Evolutionary conservation across 2,329 filamentous ascomycete genomes (phyloP), one percentile per base, ranked within the genome.

Genomic region (Pseudonectria foliicola): DNA sequence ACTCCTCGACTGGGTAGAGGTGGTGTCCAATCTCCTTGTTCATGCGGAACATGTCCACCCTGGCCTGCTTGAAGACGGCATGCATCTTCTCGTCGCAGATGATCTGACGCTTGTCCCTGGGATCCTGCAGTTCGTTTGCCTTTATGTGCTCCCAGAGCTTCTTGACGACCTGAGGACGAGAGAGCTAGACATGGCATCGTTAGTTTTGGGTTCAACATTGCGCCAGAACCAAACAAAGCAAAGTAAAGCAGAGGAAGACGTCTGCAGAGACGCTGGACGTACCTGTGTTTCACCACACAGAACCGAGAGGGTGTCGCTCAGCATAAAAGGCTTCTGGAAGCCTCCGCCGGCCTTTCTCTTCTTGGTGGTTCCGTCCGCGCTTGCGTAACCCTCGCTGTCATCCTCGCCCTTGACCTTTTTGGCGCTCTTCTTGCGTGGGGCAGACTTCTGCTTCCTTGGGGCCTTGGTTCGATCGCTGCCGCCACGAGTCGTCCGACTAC

Each of bases 1-100:
- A 56, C 38, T 61, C 78, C 59, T 92, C 87, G 31, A 85, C 73
- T 3, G 83, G 85, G 56, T 94, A 95, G 26, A 96, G 70, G 54
- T 96, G 90, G 57, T 83, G 81, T 44, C 85, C 87, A 10, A 96
- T 77, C 12, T 95, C 77, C 69, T 95, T 95, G 70, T 95, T 96
- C 90, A 98, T 96, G 49, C 87, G 89, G 62, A 98, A 98, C 92
- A 98, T 98, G 63, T 96, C 87, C 32, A 98, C 84, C 53, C 77
- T 85, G 53, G 88, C 78, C 54, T 84, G 76, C 61, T 94, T 94
- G 68, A 98, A 98, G 7, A 98, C 84, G 6, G 84, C 83, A 41
- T 85, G 80, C 82, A 98, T 83, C 49, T 78, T 80, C 15, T 94
- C 86, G 61, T 98, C 92, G 64, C 92, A 98, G 18, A 78, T 69